phyloP scores from a whole-genome alignment of 441 rosid species.

The Biscutella laevigata region DNA sequence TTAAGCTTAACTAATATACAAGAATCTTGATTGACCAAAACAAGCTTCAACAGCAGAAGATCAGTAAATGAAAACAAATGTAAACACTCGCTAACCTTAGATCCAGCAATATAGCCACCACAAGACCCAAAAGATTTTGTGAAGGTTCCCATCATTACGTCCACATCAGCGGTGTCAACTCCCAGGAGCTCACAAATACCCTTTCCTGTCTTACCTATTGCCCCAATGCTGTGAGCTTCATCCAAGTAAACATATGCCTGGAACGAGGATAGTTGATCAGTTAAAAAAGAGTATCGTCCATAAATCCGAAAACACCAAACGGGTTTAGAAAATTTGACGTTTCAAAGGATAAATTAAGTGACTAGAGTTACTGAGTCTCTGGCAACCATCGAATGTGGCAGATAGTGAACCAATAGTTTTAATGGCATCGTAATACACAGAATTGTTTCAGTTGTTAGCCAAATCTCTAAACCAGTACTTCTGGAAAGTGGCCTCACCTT shows the following conservation, averaged over 20 bases:
- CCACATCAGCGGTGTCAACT: constrained; percentile 80
- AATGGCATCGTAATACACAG: no score
- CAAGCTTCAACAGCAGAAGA: neutral
- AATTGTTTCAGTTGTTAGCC: neutral
- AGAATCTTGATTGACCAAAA: neutral
- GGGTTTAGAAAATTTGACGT: neutral
- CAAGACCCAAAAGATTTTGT: constrained; percentile 86
- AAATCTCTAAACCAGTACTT: neutral
- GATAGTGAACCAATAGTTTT: neutral
- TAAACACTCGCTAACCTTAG: constrained; percentile 41
- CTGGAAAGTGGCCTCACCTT: constrained; percentile 35
- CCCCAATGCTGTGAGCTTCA: constrained; percentile 93
- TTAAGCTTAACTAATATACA: neutral
- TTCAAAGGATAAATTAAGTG: neutral
- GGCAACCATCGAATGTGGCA: neutral
- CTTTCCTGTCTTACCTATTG: constrained; percentile 78
- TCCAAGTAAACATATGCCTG: constrained; percentile 75
- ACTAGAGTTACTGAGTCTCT: neutral
- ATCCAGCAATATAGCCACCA: constrained; percentile 88
- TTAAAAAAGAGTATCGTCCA: neutral
- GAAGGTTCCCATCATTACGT: constrained; percentile 95
- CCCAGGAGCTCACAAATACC: constrained; percentile 91
- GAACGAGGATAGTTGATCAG: neutral
- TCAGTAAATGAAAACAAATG: neutral
- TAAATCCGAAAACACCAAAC: neutral